A percentile compares a stretch with the other conserved stretches of the same genome.
Conservation (phyloP, 169 alveolate species). For the Cardiosporidium cionae region DNA sequence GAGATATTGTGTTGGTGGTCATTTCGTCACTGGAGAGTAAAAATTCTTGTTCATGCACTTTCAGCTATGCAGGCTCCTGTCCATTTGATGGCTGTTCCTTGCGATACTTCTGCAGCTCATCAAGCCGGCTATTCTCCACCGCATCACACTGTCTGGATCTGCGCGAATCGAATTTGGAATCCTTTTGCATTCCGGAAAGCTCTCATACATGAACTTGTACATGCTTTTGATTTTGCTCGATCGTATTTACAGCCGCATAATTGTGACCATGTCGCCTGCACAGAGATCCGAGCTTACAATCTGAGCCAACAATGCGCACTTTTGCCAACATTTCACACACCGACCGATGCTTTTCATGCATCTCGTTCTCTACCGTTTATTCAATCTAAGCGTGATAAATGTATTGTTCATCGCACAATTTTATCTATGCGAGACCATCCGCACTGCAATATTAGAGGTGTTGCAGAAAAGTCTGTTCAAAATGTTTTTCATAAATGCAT, state of each 20-base stretch:
- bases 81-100: slow-evolving; percentile 34
- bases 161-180: slow-evolving; percentile 44
- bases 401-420: slow-evolving; percentile 26
- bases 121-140: slow-evolving; percentile 47
- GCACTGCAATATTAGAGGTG: slow-evolving; percentile 12
- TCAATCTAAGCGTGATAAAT: slow-evolving; percentile 17
- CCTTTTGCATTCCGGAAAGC: slow-evolving; percentile 42
- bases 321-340: slow-evolving; percentile 27
- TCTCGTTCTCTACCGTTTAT: slow-evolving; percentile 7
- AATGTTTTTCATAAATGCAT: slow-evolving; percentile 2
- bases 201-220: slow-evolving; percentile 50
- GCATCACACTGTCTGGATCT: slow-evolving; percentile 49
- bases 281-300: slow-evolving; percentile 54
- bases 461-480: neutral
- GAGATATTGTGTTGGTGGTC: slow-evolving; percentile 34
- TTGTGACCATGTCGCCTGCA: slow-evolving; percentile 53
- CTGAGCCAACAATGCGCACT: slow-evolving; percentile 51
- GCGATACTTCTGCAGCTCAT: slow-evolving; percentile 1
- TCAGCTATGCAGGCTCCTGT: slow-evolving; percentile 52
- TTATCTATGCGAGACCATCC: slow-evolving; percentile 16
- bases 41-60: slow-evolving; percentile 42
- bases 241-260: slow-evolving; percentile 43
- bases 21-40: slow-evolving; percentile 41
- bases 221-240: slow-evolving; percentile 60
- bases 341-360: slow-evolving; percentile 21